Evolutionary conservation across 768 basidiomycete species (phyloP).

Genomic region (Lanmaoa pseudosensibilis): DNA sequence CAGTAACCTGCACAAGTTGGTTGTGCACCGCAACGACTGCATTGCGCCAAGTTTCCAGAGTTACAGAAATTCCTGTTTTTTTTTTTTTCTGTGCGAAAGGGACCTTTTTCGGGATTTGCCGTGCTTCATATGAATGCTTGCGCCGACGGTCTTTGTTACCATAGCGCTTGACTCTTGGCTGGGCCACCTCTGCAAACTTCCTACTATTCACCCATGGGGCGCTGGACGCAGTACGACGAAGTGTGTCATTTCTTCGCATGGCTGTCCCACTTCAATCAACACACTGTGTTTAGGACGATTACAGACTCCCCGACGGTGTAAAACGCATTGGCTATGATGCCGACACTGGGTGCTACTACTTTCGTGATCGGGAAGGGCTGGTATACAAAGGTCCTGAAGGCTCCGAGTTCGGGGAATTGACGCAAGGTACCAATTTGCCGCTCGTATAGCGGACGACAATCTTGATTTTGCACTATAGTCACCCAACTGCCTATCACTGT

Average conservation of each 20-base stretch:
- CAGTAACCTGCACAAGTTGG: not conserved
- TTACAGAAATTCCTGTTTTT: not conserved
- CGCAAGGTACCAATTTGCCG: conserved; percentile 34
- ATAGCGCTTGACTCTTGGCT: conserved; percentile 16
- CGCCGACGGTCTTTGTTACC: conserved; percentile 3
- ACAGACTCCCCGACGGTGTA: conserved; percentile 52
- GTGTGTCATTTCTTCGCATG: conserved; percentile 4
- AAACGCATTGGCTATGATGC: conserved; percentile 76
- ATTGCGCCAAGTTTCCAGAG: not conserved
- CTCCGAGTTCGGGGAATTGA: conserved; percentile 56
- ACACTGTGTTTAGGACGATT: conserved; percentile 41
- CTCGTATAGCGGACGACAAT: not conserved
- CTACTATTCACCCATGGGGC: conserved; percentile 30
- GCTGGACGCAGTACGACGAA: conserved; percentile 41
- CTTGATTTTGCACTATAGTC: conserved; percentile 20
- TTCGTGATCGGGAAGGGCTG: conserved; percentile 53
- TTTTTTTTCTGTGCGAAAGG: not conserved
- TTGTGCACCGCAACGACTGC: not conserved
- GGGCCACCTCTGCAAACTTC: conserved; percentile 14
- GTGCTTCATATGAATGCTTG: not conserved
- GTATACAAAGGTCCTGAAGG: conserved; percentile 61
- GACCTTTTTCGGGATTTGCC: conserved; percentile 22
- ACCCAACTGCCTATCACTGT: conserved; percentile 31
- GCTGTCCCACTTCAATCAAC: not conserved
- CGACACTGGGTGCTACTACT: conserved; percentile 67